A percentile compares a stretch with the other conserved stretches of the same genome.
Conservation (phyloP, 2,329 filamentous ascomycete genomes). For the Diplodia scrobiculata region DNA sequence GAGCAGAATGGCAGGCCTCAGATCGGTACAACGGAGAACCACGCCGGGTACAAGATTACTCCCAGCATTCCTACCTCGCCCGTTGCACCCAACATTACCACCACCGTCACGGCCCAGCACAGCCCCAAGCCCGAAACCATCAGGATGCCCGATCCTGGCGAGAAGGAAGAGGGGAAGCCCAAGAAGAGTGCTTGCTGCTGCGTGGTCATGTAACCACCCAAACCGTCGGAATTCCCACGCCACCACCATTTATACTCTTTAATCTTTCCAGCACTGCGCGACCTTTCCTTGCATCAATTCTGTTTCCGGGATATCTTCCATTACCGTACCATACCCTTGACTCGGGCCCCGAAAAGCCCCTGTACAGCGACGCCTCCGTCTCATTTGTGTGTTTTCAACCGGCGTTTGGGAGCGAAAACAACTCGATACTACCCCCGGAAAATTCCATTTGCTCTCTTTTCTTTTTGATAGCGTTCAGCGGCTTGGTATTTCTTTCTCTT, state of each 20-base stretch:
- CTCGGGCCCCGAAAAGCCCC: slow-evolving; percentile 15
- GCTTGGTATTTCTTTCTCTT: slow-evolving; percentile 4
- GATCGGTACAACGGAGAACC: slow-evolving; percentile 44
- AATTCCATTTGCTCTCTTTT: slow-evolving; percentile 10
- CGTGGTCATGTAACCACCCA: slow-evolving; percentile 66
- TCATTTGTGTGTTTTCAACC: slow-evolving; percentile 26
- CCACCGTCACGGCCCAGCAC: slow-evolving; percentile 13
- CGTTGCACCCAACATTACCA: slow-evolving; percentile 26
- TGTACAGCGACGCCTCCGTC: slow-evolving; percentile 29
- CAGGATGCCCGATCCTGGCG: slow-evolving; percentile 57
- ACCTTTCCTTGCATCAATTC: slow-evolving; percentile 21
- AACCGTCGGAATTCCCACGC: not conserved
- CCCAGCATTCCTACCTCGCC: slow-evolving; percentile 44
- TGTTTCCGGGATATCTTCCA: slow-evolving; percentile 16
- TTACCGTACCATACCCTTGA: slow-evolving; percentile 28
- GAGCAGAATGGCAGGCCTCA: slow-evolving; percentile 24
- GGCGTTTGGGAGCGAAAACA: slow-evolving; percentile 26
- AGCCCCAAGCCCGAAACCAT: slow-evolving; percentile 48
- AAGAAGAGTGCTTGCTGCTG: slow-evolving; percentile 69
- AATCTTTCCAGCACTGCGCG: slow-evolving; percentile 6
- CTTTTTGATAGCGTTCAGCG: slow-evolving; percentile 28
- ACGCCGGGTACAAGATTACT: slow-evolving; percentile 53
- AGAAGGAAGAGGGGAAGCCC: slow-evolving; percentile 52
- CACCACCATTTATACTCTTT: slow-evolving; percentile 6
- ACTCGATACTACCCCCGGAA: slow-evolving; percentile 11